These are phyloP conservation scores for Alternaria solani DNA, from an alignment of 2,329 filamentous ascomycete species.

Conservation along the genomic window DNA sequence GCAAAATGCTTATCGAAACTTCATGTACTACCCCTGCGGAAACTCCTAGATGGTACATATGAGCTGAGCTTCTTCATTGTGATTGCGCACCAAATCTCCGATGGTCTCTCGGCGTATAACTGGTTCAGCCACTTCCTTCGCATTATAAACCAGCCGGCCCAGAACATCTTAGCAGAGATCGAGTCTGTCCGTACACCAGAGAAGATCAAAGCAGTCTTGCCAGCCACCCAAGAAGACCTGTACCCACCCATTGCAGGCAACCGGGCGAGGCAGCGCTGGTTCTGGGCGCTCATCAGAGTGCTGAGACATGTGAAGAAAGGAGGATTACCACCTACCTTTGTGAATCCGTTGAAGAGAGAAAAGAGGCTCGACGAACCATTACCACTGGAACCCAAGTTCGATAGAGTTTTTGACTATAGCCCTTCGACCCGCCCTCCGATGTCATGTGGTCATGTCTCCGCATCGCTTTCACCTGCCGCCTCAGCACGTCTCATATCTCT, in stretches of 20 bases:
- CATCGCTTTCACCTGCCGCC: slow-evolving; percentile 41
- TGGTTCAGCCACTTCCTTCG: slow-evolving; percentile 54
- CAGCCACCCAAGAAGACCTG: slow-evolving; percentile 57
- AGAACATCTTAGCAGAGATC: slow-evolving; percentile 20
- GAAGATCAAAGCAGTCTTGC: slow-evolving; percentile 44
- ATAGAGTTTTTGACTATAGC: slow-evolving; percentile 51
- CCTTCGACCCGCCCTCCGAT: slow-evolving; percentile 44
- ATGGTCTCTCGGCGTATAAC: slow-evolving; percentile 53
- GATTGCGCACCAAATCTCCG: slow-evolving; percentile 57
- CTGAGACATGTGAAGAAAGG: slow-evolving; percentile 52
- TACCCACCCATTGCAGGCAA: slow-evolving; percentile 53
- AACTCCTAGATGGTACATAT: slow-evolving; percentile 32
- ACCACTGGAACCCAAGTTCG: slow-evolving; percentile 43
- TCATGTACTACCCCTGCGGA: slow-evolving; percentile 49
- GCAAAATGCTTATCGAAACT: slow-evolving; percentile 48
- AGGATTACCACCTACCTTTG: slow-evolving; percentile 51
- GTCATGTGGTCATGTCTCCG: slow-evolving; percentile 45
- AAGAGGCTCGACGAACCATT: slow-evolving; percentile 23
- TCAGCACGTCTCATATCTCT: slow-evolving; percentile 50
- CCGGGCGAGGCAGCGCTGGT: slow-evolving; percentile 55
- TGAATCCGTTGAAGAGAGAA: slow-evolving; percentile 52
- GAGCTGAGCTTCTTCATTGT: slow-evolving; percentile 50
- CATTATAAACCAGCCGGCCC: slow-evolving; percentile 29
- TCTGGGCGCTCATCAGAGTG: slow-evolving; percentile 57
- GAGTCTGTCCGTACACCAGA: background rate